Conservation (phyloP, 305 asterid genomes). For the Fraxinus baroniana region DNA sequence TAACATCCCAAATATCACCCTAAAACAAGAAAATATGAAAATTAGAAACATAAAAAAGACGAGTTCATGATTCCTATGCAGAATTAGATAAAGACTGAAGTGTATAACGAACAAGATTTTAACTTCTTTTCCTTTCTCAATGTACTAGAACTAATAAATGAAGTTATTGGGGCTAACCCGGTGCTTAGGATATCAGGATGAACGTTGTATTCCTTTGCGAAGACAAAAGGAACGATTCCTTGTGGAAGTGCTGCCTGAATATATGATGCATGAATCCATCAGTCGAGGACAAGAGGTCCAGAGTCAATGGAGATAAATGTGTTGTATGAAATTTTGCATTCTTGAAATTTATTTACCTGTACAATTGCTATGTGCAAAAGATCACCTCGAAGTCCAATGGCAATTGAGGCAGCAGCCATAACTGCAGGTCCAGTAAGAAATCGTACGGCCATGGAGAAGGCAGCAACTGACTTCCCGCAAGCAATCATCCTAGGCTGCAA, state of each 20-base stretch:
- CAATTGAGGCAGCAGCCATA: slow-evolving; percentile 89
- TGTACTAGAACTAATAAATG: not conserved
- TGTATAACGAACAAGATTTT: not conserved
- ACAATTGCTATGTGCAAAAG: slow-evolving; percentile 76
- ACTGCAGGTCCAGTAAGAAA: slow-evolving; percentile 85
- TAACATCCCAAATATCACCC: slow-evolving; percentile 95
- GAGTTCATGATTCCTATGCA: not conserved
- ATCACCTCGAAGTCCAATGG: slow-evolving; percentile 75
- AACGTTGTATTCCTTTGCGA: slow-evolving; percentile 57
- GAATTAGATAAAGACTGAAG: too few relatives aligned
- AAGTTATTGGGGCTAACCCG: slow-evolving; percentile 43
- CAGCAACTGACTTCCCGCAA: slow-evolving; percentile 38
- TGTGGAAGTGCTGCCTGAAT: slow-evolving; percentile 91
- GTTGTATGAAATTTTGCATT: not conserved
- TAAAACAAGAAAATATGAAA: slow-evolving; percentile 26
- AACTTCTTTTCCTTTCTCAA: not conserved
- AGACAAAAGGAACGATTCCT: slow-evolving; percentile 58
- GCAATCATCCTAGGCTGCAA: slow-evolving; percentile 64
- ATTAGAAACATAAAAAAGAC: not conserved
- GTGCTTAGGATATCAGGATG: slow-evolving; percentile 96
- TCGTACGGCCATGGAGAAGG: slow-evolving; percentile 76
- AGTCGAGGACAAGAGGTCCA: not conserved
- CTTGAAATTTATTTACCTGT: slow-evolving; percentile 45
- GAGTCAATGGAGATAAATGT: not conserved
- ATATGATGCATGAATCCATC: not conserved